phyloP scores from a whole-genome alignment of 169 alveolate genomes.

The Plasmodium vivax region DNA sequence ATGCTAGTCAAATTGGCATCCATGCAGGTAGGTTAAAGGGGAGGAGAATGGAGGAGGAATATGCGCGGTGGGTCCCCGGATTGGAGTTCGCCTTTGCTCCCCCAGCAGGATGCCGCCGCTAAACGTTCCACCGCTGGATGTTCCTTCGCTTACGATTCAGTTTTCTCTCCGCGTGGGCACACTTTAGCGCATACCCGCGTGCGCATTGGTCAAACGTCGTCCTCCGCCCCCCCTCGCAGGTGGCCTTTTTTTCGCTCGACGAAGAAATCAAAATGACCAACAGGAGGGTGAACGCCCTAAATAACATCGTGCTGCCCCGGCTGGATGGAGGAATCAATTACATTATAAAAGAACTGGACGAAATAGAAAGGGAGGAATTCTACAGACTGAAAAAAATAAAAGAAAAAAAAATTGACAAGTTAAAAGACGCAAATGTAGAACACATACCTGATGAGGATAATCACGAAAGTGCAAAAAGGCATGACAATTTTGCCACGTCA shows the following conservation, averaged over 20 bases:
- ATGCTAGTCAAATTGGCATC: constrained; percentile 94
- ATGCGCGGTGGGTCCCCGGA: not conserved
- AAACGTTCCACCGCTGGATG: not conserved
- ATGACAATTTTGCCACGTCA: constrained; percentile 13
- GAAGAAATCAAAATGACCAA: constrained; percentile 96
- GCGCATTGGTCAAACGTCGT: not conserved
- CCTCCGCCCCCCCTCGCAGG: constrained; percentile 46
- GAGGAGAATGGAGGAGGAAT: not conserved
- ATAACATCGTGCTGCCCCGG: constrained; percentile 95
- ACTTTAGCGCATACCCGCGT: not conserved
- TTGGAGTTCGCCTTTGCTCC: not conserved
- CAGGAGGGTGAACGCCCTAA: constrained; percentile 97
- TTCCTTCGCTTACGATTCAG: not conserved
- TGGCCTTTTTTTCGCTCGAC: constrained; percentile 94
- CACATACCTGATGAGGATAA: constrained; percentile 18
- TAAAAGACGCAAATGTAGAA: constrained; percentile 24
- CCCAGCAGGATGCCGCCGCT: not conserved
- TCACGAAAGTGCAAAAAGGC: constrained; percentile 9
- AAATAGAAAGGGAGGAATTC: constrained; percentile 96
- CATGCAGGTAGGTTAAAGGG: constrained; percentile 86
- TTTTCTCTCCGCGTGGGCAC: not conserved
- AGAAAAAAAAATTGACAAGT: constrained; percentile 66
- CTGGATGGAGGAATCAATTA: constrained; percentile 91
- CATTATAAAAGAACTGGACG: constrained; percentile 95
- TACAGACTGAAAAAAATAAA: constrained; percentile 77